Conservation (phyloP, 2,329 filamentous ascomycete species). For the Cadophora gregata region DNA sequence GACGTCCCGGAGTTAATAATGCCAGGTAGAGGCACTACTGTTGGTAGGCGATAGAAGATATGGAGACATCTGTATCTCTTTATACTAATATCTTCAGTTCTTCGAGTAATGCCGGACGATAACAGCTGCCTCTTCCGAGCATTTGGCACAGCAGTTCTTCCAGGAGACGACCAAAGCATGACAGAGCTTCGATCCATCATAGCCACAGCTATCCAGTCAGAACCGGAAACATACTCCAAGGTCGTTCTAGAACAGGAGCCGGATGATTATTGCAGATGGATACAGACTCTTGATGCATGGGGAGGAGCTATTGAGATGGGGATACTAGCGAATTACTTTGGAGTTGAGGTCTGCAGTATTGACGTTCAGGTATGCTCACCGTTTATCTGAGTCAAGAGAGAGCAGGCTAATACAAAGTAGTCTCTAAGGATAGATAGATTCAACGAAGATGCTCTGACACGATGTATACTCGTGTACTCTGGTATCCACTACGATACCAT, state of each 20-base stretch:
- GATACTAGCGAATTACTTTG: constrained; percentile 84
- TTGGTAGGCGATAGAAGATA: constrained; percentile 51
- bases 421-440: constrained; percentile 73
- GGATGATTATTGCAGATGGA: constrained; percentile 79
- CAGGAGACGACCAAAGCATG: constrained; percentile 66
- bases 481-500: constrained; percentile 95
- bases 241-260: constrained; percentile 76
- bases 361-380: constrained; percentile 65
- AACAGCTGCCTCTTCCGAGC: constrained; percentile 95
- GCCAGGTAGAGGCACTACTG: constrained; percentile 56
- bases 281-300: constrained; percentile 82
- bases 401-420: constrained; percentile 44
- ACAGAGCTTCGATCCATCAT: constrained; percentile 78
- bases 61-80: constrained; percentile 40
- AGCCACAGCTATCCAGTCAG: constrained; percentile 75
- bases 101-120: constrained; percentile 96
- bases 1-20: constrained; percentile 49
- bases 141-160: constrained; percentile 78
- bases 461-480: constrained; percentile 86
- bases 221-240: constrained; percentile 75
- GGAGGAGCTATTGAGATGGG: constrained; percentile 90
- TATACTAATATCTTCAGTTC: constrained; percentile 53
- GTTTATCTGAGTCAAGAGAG: constrained; percentile 30
- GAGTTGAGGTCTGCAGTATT: constrained; percentile 83
- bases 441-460: constrained; percentile 69